Base-by-base conservation (phyloP, 1,284 basidiomycete species). In the Quambalaria eucalypti region DNA sequence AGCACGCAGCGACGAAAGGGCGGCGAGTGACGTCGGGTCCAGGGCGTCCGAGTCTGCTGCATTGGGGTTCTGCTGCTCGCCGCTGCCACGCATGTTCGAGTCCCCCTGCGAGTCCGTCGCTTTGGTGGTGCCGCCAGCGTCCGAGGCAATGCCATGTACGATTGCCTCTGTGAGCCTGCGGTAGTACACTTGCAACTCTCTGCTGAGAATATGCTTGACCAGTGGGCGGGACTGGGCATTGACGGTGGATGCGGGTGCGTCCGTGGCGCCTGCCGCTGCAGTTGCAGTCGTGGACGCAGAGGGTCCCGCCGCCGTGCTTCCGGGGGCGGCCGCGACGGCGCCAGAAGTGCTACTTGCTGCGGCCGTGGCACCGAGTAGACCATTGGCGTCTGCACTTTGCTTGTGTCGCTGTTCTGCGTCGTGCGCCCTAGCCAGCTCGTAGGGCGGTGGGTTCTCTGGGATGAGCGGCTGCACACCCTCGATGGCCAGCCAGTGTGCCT, bases 391-490 rank as follows among this genome's bases (percentile, higher is more conserved):
- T 39, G 21, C 10, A 39, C 36, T 39, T n/a, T n/a, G n/a, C n/a
- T n/a, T n/a, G n/a, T n/a, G n/a, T n/a, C n/a, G n/a, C n/a, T 21
- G 14, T 4, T 47, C 54, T 21, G 57, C 57, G n/a, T n/a, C n/a
- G n/a, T n/a, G n/a, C n/a, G n/a, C n/a, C n/a, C n/a, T n/a, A 14
- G 30, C 50, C 21, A 28, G 31, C 0, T 62, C 59, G 4, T 61
- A 51, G 14, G 76, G 79, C 1, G 90, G 87, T 0, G 95, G 95
- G 72, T 98, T 99, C 77, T 98, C 91, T 5, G 91, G 90, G 40
- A 96, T 88, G 16, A 92, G 83, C 0, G 95, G 93, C 73, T 98
- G 93, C 2, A 99, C 88, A 33, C 95, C 93, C 73, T 99, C 93
- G 25, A 98, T 90, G 0, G 93, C 92, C 23, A 99, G 81, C 95